Evolutionary conservation across 768 basidiomycete genomes (phyloP), one percentile per base, ranked within the genome.

Genomic region (Phylloporus arenicola): DNA sequence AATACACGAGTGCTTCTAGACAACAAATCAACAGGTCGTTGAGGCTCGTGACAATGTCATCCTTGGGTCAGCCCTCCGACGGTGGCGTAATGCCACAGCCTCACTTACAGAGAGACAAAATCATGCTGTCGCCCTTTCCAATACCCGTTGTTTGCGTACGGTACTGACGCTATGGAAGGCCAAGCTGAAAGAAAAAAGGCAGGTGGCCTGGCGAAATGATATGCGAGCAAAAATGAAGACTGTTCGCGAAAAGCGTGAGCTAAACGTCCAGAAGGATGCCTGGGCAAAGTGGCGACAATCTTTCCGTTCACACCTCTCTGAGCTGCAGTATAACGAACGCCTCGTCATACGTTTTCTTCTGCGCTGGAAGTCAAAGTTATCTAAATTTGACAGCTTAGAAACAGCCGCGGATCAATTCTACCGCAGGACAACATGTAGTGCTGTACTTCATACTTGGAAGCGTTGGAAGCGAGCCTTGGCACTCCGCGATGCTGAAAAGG

Each of bases 161-260:
- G 67, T 70, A 13, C 59, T 88, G 44, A 47, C 57, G 8, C 44
- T 64, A 3, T 92, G 90, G 90, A 76, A 73, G 51, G 55, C 59
- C 24, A 78, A 69, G 54, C 64, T 80, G 5, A 78, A 74, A 54
- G 74, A 80, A 58, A 81, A 74, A 57, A 72, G 76, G 58, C 81
- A 83, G 58, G 61, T 70, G 20, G 72, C 74, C 49, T 87, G 84
- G 84, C 77, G 82, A 27, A 69, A 78, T 43, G 83, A 78, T 45
- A 88, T 88, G 85, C 83, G 86, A 25, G 57, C 69, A 54, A 84
- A 79, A 61, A 88, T 88, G 81, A 81, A 78, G 59, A 62, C 66
- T 11, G 70, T 86, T 30, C 79, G 78, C 55, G 78, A 79, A 52
- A 80, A 70, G 52, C 74, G 75, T 50, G 83, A 86, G 25, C 50